Evolutionary conservation across 2,329 filamentous ascomycete genomes (phyloP).

Genomic region (Ophioceras dolichostomum): DNA sequence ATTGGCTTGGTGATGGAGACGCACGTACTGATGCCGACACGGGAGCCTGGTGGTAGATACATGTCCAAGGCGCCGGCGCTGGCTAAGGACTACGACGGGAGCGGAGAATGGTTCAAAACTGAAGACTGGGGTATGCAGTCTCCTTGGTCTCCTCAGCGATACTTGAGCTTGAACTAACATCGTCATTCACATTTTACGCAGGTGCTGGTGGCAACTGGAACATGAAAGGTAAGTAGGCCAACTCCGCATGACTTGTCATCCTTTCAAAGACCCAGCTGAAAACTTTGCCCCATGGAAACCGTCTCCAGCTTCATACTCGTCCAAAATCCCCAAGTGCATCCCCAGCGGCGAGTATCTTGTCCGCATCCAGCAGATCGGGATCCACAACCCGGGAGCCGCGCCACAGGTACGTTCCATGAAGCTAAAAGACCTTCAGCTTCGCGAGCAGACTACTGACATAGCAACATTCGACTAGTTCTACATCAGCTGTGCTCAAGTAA

Average conservation of each 20-base stretch:
- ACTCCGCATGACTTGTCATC: slow-evolving; percentile 1
- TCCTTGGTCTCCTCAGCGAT: slow-evolving; percentile 21
- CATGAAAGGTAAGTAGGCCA: slow-evolving; percentile 16
- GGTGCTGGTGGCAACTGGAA: too few species aligned
- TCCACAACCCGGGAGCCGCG: slow-evolving; percentile 38
- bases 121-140: slow-evolving; percentile 20
- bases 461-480: too few species aligned
- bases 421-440: too few species aligned
- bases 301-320: slow-evolving; percentile 20
- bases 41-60: too few species aligned
- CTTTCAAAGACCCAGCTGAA: too few species aligned
- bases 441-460: too few species aligned
- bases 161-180: too few species aligned
- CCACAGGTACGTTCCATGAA: too few species aligned
- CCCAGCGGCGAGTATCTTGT: slow-evolving; percentile 47
- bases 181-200: too few species aligned
- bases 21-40: too few species aligned
- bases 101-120: slow-evolving; percentile 29
- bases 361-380: slow-evolving; percentile 46
- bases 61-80: slow-evolving; percentile 26
- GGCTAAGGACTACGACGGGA: slow-evolving; percentile 22
- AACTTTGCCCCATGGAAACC: too few species aligned
- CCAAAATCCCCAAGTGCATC: slow-evolving; percentile 36
- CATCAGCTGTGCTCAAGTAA: slow-evolving; percentile 32
- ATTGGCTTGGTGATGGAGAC: too few species aligned